A percentile compares a stretch with the other conserved stretches of the same genome.
These are phyloP conservation scores for Beauveria asiatica DNA, from an alignment of 2,329 filamentous ascomycete genomes.

Conservation along the genomic window DNA sequence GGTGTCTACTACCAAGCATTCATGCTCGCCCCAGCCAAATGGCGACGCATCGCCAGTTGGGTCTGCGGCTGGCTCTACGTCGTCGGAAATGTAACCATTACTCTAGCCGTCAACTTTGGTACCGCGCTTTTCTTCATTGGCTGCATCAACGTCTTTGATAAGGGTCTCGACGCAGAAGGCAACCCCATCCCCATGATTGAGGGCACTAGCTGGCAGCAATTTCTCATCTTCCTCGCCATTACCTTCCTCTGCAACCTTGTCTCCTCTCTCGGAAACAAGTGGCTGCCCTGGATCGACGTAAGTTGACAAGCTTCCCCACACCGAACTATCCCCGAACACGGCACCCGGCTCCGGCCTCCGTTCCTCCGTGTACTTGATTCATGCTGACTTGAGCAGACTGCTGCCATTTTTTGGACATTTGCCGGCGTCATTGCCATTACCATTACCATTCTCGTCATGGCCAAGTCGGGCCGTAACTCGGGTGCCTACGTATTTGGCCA, in stretches of 20 bases:
- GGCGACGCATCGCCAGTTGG: constrained; percentile 58
- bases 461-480: constrained; percentile 57
- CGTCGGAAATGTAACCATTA: constrained; percentile 74
- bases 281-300: constrained; percentile 62
- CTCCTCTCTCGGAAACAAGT: constrained; percentile 58
- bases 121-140: constrained; percentile 57
- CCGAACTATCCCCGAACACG: constrained; percentile 5
- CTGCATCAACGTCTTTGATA: constrained; percentile 48
- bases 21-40: constrained; percentile 56
- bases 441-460: constrained; percentile 53
- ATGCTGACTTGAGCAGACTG: constrained; percentile 39
- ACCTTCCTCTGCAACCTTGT: constrained; percentile 57
- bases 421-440: constrained; percentile 59
- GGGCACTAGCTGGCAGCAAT: constrained; percentile 54
- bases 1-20: constrained; percentile 70
- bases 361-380: background rate
- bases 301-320: constrained; percentile 24
- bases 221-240: constrained; percentile 62
- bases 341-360: constrained; percentile 6
- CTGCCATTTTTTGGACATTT: constrained; percentile 69
- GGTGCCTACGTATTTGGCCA: constrained; percentile 58
- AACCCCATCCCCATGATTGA: constrained; percentile 35
- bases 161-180: constrained; percentile 32
- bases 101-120: constrained; percentile 73
- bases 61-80: constrained; percentile 70